A percentile compares a stretch with the other conserved stretches of the same genome.
Evolutionary conservation across 1,284 basidiomycete species (phyloP).

Genomic region (Cutaneotrichosporon mucoides): DNA sequence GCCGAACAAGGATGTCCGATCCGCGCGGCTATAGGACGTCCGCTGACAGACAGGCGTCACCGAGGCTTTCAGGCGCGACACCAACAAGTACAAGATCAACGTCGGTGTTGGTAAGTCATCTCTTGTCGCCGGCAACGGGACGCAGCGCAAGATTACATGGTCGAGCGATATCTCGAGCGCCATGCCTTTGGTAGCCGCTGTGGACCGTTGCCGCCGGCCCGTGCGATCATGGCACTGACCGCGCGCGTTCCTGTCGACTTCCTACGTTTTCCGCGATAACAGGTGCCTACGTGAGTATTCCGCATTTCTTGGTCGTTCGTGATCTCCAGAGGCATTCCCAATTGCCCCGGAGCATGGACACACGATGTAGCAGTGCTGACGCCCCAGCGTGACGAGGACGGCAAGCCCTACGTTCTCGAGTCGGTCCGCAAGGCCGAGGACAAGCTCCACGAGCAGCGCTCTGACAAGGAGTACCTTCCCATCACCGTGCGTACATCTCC

Average conservation of each 20-base stretch:
- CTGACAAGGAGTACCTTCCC: constrained; percentile 97
- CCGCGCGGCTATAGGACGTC: too few species aligned
- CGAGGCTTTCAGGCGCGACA: constrained; percentile 71
- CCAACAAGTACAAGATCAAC: constrained; percentile 89
- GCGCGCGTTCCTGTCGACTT: not conserved
- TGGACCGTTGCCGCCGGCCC: too few species aligned
- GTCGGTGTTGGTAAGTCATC: constrained; percentile 71
- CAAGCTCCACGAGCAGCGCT: constrained; percentile 59
- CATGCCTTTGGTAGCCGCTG: too few species aligned
- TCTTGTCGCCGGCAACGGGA: not conserved
- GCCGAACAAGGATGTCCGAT: not conserved
- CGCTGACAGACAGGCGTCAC: constrained; percentile 36
- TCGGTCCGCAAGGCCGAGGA: constrained; percentile 75
- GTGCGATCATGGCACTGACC: not conserved
- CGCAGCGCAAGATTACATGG: too few species aligned
- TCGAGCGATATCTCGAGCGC: too few species aligned
- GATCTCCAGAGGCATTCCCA: too few species aligned
- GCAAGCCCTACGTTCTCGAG: constrained; percentile 91
- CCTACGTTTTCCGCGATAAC: not conserved
- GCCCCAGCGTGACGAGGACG: constrained; percentile 80
- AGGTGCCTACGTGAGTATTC: constrained; percentile 7
- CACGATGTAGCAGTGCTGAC: constrained; percentile 3
- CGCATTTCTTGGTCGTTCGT: not conserved
- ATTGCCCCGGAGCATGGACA: too few species aligned
- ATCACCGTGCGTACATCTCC: constrained; percentile 59